Conservation (phyloP, 768 basidiomycete genomes). For the Gloeophyllum trabeum region DNA sequence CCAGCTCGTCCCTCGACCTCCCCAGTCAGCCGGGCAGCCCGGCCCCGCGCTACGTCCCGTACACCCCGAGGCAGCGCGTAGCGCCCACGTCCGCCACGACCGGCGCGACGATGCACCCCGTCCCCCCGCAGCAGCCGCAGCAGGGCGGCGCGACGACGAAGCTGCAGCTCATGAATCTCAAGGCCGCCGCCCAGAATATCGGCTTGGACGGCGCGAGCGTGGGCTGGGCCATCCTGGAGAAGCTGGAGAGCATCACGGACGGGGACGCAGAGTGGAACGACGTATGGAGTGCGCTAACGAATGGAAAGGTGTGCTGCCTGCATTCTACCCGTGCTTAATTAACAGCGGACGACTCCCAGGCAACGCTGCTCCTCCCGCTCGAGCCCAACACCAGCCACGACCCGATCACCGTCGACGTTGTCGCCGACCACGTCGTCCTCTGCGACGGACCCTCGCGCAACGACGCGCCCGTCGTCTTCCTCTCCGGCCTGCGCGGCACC, state of each 20-base stretch:
- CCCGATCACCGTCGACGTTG: slow-evolving; percentile 57
- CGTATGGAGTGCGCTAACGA: slow-evolving; percentile 51
- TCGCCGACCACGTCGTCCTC: slow-evolving; percentile 76
- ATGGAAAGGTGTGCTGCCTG: slow-evolving; percentile 48
- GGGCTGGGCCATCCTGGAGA: slow-evolving; percentile 75
- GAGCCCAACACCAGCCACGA: slow-evolving; percentile 42
- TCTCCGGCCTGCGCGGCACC: slow-evolving; percentile 76
- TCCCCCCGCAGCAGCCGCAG: slow-evolving; percentile 28
- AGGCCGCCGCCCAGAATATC: slow-evolving; percentile 56
- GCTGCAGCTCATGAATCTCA: slow-evolving; percentile 63
- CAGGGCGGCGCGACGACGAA: slow-evolving; percentile 56
- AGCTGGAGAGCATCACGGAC: slow-evolving; percentile 33
- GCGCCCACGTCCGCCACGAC: slow-evolving; percentile 32
- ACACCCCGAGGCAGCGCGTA: slow-evolving; percentile 63
- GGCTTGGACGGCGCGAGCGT: slow-evolving; percentile 53
- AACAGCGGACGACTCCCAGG: slow-evolving; percentile 29
- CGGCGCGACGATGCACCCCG: slow-evolving; percentile 26
- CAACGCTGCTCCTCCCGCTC: slow-evolving; percentile 69
- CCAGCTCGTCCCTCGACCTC: slow-evolving; percentile 8
- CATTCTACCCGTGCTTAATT: not conserved
- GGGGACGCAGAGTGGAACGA: slow-evolving; percentile 56
- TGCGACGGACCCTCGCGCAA: slow-evolving; percentile 38
- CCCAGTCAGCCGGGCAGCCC: slow-evolving; percentile 3
- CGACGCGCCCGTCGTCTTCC: slow-evolving; percentile 50
- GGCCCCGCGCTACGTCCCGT: slow-evolving; percentile 54